Conservation (phyloP, 2,329 filamentous ascomycete species). For the Periconia sp. region DNA sequence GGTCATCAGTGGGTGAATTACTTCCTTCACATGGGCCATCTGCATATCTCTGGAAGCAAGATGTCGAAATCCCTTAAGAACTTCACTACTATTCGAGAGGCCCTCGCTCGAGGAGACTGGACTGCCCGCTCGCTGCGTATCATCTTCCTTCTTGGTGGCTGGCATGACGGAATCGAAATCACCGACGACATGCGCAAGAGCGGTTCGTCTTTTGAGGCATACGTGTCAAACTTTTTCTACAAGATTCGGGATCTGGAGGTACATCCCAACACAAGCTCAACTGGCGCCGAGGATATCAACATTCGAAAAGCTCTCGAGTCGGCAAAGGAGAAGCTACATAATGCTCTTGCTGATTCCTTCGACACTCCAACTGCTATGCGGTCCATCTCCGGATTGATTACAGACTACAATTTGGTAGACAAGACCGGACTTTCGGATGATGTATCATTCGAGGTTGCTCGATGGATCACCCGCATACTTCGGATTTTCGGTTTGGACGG, state of each 20-base stretch:
- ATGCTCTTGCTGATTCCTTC: conserved; percentile 81
- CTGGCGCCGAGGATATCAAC: conserved; percentile 45
- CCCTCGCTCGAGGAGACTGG: conserved; percentile 71
- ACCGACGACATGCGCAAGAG: conserved; percentile 79
- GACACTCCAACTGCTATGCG: conserved; percentile 83
- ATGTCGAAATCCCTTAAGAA: conserved; percentile 98
- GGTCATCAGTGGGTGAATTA: conserved; percentile 86
- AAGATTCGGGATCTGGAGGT: conserved; percentile 60
- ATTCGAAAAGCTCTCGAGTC: conserved; percentile 57
- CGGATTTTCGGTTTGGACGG: conserved; percentile 83
- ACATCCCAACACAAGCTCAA: conserved; percentile 37
- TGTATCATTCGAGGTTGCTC: conserved; percentile 63
- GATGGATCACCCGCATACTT: conserved; percentile 83
- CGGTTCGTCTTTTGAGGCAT: conserved; percentile 79
- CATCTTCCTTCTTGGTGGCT: conserved; percentile 84
- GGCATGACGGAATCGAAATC: conserved; percentile 92
- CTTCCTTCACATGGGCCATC: conserved; percentile 93
- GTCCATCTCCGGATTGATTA: conserved; percentile 77
- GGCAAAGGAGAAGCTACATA: conserved; percentile 64
- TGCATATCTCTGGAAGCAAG: conserved; percentile 87
- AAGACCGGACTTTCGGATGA: conserved; percentile 50
- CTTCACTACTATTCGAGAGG: conserved; percentile 90
- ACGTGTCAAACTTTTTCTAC: conserved; percentile 73
- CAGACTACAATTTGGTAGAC: conserved; percentile 69
- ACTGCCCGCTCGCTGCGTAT: conserved; percentile 81